phyloP scores from a whole-genome alignment of 768 basidiomycete genomes.

The Agaricus sinodeliciosus region DNA sequence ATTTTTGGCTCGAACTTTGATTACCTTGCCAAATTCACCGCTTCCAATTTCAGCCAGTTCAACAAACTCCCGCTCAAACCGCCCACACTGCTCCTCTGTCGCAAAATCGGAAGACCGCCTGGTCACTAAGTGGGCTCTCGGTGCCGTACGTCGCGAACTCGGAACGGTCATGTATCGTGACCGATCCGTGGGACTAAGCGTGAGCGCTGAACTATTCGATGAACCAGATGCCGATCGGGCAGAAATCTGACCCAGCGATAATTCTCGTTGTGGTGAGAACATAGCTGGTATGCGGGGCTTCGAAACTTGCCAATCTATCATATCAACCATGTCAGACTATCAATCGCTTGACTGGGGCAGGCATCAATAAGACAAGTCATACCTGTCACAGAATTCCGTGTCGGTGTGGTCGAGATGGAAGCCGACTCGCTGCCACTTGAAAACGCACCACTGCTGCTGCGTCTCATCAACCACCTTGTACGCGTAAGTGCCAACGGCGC shows the following conservation, averaged over 20 bases:
- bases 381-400: conserved; percentile 47
- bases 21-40: conserved; percentile 91
- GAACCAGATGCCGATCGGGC: conserved; percentile 54
- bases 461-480: conserved; percentile 60
- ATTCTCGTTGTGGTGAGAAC: conserved; percentile 13
- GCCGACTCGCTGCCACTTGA: conserved; percentile 67
- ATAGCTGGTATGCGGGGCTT: conserved; percentile 39
- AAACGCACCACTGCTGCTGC: conserved; percentile 78
- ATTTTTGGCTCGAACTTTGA: conserved; percentile 71
- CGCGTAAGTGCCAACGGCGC: conserved; percentile 31
- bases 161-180: conserved; percentile 19
- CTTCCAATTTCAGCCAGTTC: conserved; percentile 79
- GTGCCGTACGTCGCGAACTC: conserved; percentile 17
- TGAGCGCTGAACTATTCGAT: conserved; percentile 43
- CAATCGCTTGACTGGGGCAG: not conserved
- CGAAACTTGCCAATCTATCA: conserved; percentile 51
- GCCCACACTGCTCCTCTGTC: conserved; percentile 47
- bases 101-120: conserved; percentile 33
- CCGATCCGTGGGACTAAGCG: conserved; percentile 40
- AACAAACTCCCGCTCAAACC: conserved; percentile 76
- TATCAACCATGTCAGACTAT: conserved; percentile 9
- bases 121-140: conserved; percentile 16
- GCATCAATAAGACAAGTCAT: conserved; percentile 13
- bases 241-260: conserved; percentile 6
- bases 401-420: conserved; percentile 56